A percentile compares a stretch with the other conserved stretches of the same genome.
Conservation (phyloP, 305 asterid species). For the Petunia hybrid region DNA sequence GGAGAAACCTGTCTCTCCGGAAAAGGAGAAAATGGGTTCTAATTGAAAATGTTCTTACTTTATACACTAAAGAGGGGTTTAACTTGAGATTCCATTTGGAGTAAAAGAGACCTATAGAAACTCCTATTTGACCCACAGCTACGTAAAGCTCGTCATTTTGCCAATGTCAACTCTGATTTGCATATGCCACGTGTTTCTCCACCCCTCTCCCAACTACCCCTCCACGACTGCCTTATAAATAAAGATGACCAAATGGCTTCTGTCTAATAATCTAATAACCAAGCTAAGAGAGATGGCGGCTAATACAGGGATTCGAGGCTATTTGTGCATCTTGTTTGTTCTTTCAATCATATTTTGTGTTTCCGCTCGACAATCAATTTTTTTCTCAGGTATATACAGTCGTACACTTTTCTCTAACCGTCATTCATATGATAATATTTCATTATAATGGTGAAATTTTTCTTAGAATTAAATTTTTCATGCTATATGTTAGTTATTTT, state of each 20-base stretch:
- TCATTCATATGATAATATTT: too few species aligned
- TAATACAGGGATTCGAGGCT: background rate
- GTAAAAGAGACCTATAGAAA: constrained; percentile 8
- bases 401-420: too few species aligned
- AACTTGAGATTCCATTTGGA: background rate
- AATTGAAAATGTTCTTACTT: background rate
- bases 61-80: background rate
- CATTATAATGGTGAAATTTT: too few species aligned
- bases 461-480: too few species aligned
- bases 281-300: background rate
- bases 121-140: constrained; percentile 23
- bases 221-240: background rate
- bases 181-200: too few species aligned
- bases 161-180: constrained; percentile 13
- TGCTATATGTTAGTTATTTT: too few species aligned
- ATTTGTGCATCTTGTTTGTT: background rate
- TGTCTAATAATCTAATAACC: background rate
- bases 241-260: background rate
- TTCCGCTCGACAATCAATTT: background rate
- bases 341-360: constrained; percentile 13
- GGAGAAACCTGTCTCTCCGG: too few species aligned
- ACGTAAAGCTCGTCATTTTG: constrained; percentile 15
- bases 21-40: background rate
- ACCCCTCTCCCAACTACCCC: too few species aligned
- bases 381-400: constrained; percentile 1